Percentiles rank a stretch among this genome's conserved stretches.
Conservation (phyloP, 2,329 filamentous ascomycete species). For the Didymella pinodella region DNA sequence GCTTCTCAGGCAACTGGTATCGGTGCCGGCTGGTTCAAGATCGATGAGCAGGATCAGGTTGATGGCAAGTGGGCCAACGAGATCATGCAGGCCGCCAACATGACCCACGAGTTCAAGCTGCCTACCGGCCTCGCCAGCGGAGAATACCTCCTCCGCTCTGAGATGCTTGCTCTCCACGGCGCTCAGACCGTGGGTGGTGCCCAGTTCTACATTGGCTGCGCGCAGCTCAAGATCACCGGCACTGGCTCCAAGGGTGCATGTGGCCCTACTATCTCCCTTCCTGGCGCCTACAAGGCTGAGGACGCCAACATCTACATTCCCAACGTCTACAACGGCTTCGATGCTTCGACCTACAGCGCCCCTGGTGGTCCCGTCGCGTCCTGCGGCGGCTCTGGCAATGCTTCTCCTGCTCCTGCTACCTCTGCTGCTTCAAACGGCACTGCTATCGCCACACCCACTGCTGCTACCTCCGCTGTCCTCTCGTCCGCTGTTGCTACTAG, state of each 20-base stretch:
- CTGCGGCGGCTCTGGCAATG: conserved; percentile 34
- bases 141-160: conserved; percentile 53
- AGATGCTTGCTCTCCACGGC: conserved; percentile 58
- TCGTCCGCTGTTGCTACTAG: conserved; percentile 12
- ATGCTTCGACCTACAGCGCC: conserved; percentile 39
- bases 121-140: conserved; percentile 53
- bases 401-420: conserved; percentile 22
- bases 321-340: conserved; percentile 48
- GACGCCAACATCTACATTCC: conserved; percentile 49
- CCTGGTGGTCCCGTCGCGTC: conserved; percentile 41
- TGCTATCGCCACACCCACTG: conserved; percentile 9
- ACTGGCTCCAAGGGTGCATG: conserved; percentile 48
- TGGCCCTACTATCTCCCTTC: conserved; percentile 52
- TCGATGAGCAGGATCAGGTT: conserved; percentile 42
- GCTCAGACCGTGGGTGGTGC: conserved; percentile 47
- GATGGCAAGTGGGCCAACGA: conserved; percentile 46
- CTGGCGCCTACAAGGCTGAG: conserved; percentile 48
- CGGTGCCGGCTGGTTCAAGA: conserved; percentile 50
- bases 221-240: conserved; percentile 56
- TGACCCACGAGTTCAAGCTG: conserved; percentile 48
- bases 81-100: conserved; percentile 51
- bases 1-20: conserved; percentile 45
- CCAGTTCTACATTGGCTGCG: conserved; percentile 57
- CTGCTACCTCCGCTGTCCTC: conserved; percentile 15
- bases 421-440: conserved; percentile 24